Evolutionary conservation across 2,329 filamentous ascomycete genomes (phyloP).

Genomic region (Canariomyces notabilis): DNA sequence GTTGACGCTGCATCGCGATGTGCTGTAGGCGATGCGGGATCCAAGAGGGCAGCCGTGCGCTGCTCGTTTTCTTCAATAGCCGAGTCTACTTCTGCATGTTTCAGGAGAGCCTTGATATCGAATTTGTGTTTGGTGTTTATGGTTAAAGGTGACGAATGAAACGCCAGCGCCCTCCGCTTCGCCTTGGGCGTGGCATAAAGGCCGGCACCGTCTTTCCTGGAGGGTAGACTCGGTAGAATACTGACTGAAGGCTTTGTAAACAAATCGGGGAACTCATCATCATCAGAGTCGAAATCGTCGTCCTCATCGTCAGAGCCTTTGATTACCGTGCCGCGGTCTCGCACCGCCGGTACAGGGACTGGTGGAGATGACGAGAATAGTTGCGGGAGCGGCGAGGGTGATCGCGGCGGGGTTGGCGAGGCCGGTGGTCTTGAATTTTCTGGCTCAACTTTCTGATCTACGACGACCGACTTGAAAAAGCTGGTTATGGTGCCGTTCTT

Average conservation of each 20-base stretch:
- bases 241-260: constrained; percentile 24
- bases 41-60: constrained; percentile 36
- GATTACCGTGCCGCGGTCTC: constrained; percentile 54
- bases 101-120: constrained; percentile 57
- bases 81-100: constrained; percentile 54
- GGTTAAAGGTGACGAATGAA: constrained; percentile 45
- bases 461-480: constrained; percentile 34
- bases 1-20: constrained; percentile 11
- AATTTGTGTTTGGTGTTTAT: constrained; percentile 55
- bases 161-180: constrained; percentile 38
- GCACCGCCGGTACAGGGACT: constrained; percentile 22
- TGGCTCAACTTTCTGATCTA: constrained; percentile 11
- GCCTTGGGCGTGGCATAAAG: constrained; percentile 41
- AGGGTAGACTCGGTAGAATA: constrained; percentile 6
- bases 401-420: constrained; percentile 7
- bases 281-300: constrained; percentile 51
- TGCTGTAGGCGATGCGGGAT: constrained; percentile 20
- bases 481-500: constrained; percentile 34
- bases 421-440: neutral
- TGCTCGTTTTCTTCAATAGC: constrained; percentile 53
- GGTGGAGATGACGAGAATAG: constrained; percentile 21
- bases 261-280: constrained; percentile 48
- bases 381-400: constrained; percentile 11
- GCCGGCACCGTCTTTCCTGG: constrained; percentile 13
- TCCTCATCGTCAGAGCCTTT: constrained; percentile 69